These are phyloP conservation scores for Talaromyces verruculosus DNA, from an alignment of 2,329 filamentous ascomycete genomes.

Conservation along the genomic window DNA sequence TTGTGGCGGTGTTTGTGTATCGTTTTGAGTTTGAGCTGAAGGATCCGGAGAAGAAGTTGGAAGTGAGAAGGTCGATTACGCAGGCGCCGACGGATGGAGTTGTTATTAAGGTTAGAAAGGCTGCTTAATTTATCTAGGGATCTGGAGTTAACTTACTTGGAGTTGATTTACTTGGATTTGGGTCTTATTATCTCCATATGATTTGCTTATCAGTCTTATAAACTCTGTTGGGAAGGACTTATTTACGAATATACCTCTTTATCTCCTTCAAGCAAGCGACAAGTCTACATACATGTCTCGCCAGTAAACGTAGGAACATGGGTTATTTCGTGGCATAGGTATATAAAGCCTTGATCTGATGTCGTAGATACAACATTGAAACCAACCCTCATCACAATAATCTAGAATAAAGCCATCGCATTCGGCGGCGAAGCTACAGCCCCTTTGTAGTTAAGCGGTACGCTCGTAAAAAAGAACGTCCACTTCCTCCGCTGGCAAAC, in stretches of 20 bases:
- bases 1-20: conserved; percentile 75
- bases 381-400: not conserved
- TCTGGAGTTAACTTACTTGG: not conserved
- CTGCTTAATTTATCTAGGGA: conserved; percentile 38
- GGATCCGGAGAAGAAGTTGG: conserved; percentile 60
- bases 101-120: conserved; percentile 63
- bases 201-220: not conserved
- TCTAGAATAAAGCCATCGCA: not conserved
- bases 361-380: not conserved
- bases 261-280: not conserved
- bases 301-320: not conserved
- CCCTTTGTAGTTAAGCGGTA: not conserved
- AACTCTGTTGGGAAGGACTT: not conserved
- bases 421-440: not conserved
- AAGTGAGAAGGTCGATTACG: conserved; percentile 70
- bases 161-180: not conserved
- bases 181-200: no score
- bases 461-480: not conserved
- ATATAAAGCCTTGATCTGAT: not conserved
- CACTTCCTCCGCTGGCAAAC: not conserved
- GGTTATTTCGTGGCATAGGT: not conserved
- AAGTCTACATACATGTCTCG: not conserved
- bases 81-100: conserved; percentile 71
- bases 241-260: not conserved
- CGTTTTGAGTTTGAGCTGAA: conserved; percentile 68